phyloP scores from a whole-genome alignment of 192 early-diverging fungal species.

The Coemansia sp. region DNA sequence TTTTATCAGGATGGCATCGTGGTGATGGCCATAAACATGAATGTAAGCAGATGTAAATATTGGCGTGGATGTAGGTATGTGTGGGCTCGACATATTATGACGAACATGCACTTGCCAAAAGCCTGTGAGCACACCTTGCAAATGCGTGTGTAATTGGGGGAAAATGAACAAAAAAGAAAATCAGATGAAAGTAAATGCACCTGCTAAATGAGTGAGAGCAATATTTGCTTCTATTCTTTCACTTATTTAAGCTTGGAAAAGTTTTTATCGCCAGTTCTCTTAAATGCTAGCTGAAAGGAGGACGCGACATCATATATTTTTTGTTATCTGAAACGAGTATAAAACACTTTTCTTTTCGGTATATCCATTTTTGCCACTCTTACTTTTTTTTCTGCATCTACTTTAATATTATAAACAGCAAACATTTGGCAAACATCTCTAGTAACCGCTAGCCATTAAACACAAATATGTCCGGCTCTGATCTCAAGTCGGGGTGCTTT shows the following conservation, averaged over 20 bases:
- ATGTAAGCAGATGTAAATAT: background rate
- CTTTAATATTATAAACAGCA: background rate
- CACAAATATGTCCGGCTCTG: background rate
- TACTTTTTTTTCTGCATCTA: background rate
- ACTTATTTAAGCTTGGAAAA: background rate
- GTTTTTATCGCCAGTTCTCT: background rate
- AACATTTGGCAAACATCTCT: background rate
- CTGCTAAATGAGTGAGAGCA: background rate
- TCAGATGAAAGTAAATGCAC: background rate
- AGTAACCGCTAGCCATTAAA: background rate
- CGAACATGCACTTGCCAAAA: no score
- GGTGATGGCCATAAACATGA: background rate
- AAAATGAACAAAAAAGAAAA: no score
- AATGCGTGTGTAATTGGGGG: background rate
- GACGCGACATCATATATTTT: background rate
- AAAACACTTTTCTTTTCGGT: background rate
- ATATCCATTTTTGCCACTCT: background rate
- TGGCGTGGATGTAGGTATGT: constrained; percentile 2
- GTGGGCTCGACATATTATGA: constrained; percentile 17
- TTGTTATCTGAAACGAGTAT: background rate
- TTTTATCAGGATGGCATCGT: no score
- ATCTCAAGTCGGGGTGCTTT: constrained; percentile 25
- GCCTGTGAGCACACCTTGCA: background rate
- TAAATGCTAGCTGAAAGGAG: background rate
- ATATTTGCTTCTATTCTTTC: background rate